These are phyloP conservation scores for Torulaspora pretoriensis DNA, from an alignment of 1,139 yeast genomes.

Conservation along the genomic window DNA sequence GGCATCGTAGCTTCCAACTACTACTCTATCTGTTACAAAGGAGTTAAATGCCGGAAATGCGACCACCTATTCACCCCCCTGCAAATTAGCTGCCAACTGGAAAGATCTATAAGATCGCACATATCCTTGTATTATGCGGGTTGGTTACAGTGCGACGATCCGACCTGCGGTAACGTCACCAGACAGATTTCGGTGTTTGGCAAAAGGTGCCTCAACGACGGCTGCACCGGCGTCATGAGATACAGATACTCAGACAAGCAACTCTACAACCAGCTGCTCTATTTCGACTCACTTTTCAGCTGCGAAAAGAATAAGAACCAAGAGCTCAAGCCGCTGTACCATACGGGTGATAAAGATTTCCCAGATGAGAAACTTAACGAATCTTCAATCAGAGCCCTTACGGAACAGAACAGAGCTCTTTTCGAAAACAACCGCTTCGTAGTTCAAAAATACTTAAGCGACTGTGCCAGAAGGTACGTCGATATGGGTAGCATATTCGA, in stretches of 20 bases:
- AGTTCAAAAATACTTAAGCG: slow-evolving; percentile 67
- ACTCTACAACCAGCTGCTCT: slow-evolving; percentile 81
- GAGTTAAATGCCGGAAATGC: slow-evolving; percentile 69
- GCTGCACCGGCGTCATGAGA: slow-evolving; percentile 81
- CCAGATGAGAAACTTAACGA: slow-evolving; percentile 43
- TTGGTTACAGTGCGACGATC: slow-evolving; percentile 80
- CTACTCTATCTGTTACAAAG: slow-evolving; percentile 59
- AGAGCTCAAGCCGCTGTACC: slow-evolving; percentile 48
- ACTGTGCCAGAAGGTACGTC: slow-evolving; percentile 89
- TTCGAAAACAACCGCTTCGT: slow-evolving; percentile 59
- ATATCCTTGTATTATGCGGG: slow-evolving; percentile 79
- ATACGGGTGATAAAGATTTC: slow-evolving; percentile 35
- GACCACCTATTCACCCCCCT: slow-evolving; percentile 47
- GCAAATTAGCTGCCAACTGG: slow-evolving; percentile 67
- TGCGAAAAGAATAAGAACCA: slow-evolving; percentile 68
- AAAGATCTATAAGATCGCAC: slow-evolving; percentile 60
- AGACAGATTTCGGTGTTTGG: slow-evolving; percentile 90
- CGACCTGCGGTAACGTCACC: slow-evolving; percentile 75
- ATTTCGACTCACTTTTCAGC: slow-evolving; percentile 75
- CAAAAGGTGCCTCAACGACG: slow-evolving; percentile 62
- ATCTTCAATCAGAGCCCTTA: slow-evolving; percentile 65
- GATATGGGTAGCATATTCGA: slow-evolving; percentile 81
- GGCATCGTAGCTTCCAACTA: slow-evolving; percentile 65
- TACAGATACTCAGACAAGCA: slow-evolving; percentile 74
- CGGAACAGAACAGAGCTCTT: slow-evolving; percentile 70